These are phyloP conservation scores for Globisporangium nagaii DNA, from an alignment of 352 stramenopile genomes.

Conservation along the genomic window DNA sequence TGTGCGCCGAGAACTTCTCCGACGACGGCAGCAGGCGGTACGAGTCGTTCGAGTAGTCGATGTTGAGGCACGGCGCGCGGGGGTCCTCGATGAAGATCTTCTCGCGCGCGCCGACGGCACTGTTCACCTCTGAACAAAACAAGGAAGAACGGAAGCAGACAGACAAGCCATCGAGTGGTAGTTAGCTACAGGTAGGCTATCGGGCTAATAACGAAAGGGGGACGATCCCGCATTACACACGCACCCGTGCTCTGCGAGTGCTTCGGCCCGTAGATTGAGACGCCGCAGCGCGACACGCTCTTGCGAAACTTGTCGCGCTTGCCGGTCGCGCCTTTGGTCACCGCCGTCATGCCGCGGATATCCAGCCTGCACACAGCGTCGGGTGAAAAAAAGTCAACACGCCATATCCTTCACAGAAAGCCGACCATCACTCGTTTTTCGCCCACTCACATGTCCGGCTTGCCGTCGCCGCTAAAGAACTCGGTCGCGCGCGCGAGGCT, in stretches of 20 bases:
- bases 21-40: constrained; percentile 81
- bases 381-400: too few relatives aligned
- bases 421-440: too few relatives aligned
- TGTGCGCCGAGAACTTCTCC: constrained; percentile 85
- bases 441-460: constrained; percentile 77
- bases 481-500: constrained; percentile 81
- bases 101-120: constrained; percentile 34
- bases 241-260: constrained; percentile 48
- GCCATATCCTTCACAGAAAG: too few relatives aligned
- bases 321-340: constrained; percentile 77
- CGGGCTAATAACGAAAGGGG: too few relatives aligned
- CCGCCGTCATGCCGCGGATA: constrained; percentile 83
- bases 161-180: too few relatives aligned
- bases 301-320: constrained; percentile 88
- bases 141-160: too few relatives aligned
- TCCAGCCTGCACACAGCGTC: too few relatives aligned
- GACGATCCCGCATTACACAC: constrained; percentile 1
- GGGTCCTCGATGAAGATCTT: constrained; percentile 88
- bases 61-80: constrained; percentile 75
- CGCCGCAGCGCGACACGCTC: constrained; percentile 77
- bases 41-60: constrained; percentile 83
- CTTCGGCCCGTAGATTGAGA: constrained; percentile 85
- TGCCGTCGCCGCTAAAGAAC: constrained; percentile 86
- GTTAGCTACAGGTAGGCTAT: too few relatives aligned
- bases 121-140: constrained; percentile 18